These are phyloP conservation scores for Fraxinus dipetala DNA, from an alignment of 305 asterid genomes.

Conservation along the genomic window DNA sequence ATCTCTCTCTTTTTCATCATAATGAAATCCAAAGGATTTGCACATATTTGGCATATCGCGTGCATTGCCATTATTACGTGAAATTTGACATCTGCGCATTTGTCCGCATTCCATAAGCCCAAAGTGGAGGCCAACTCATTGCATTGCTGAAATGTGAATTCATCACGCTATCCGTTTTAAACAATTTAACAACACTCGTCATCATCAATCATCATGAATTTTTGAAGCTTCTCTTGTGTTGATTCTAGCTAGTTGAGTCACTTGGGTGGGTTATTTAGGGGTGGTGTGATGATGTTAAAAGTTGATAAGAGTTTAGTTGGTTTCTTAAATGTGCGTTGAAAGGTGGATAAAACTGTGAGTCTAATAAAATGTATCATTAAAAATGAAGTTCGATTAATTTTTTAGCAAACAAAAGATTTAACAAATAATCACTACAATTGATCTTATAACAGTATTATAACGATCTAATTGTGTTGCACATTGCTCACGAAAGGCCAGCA, in stretches of 20 bases:
- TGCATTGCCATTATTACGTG: constrained; percentile 26
- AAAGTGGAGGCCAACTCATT: background rate
- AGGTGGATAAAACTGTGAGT: background rate
- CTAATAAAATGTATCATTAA: no score
- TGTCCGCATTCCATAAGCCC: background rate
- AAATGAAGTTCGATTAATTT: background rate
- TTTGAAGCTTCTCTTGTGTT: background rate
- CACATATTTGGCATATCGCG: constrained; percentile 42
- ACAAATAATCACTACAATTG: background rate
- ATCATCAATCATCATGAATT: background rate
- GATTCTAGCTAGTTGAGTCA: background rate
- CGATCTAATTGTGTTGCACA: background rate
- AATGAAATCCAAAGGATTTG: constrained; percentile 35
- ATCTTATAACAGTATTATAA: background rate
- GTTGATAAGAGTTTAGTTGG: background rate
- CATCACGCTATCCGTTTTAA: background rate
- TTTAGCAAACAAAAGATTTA: background rate
- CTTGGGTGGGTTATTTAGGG: background rate
- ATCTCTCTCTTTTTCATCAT: constrained; percentile 26
- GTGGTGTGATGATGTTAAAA: background rate
- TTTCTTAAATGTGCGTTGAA: background rate
- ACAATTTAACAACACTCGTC: background rate
- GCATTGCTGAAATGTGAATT: background rate
- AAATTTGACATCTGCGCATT: background rate
- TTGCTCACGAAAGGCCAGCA: background rate